A percentile compares a stretch with the other conserved stretches of the same genome.
Evolutionary conservation across 768 basidiomycete species (phyloP).

Genomic region (Mycena indigotica): DNA sequence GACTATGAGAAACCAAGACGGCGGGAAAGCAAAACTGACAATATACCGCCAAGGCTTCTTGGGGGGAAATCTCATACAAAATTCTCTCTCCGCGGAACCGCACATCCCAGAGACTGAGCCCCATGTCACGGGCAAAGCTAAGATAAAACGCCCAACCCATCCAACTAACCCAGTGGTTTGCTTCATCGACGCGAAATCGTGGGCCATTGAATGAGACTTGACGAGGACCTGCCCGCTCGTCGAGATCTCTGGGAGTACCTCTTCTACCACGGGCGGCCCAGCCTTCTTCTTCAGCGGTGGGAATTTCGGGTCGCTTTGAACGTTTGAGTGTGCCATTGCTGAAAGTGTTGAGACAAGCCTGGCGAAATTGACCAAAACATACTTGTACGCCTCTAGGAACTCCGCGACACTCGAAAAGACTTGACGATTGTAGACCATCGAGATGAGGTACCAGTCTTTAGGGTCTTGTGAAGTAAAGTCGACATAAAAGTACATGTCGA

Average conservation of each 20-base stretch:
- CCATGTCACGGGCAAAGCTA: constrained; percentile 70
- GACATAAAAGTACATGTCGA: constrained; percentile 59
- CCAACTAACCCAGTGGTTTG: constrained; percentile 61
- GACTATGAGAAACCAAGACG: background rate
- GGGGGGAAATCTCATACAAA: constrained; percentile 62
- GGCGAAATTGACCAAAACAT: background rate
- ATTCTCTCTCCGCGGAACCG: constrained; percentile 59
- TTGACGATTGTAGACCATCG: constrained; percentile 65
- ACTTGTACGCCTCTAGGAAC: constrained; percentile 53
- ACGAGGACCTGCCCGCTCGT: constrained; percentile 65
- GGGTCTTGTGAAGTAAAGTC: constrained; percentile 58
- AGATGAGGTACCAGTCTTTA: constrained; percentile 49
- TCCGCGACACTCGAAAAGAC: constrained; percentile 49
- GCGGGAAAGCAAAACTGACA: constrained; percentile 32
- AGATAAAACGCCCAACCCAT: constrained; percentile 67
- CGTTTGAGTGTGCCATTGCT: constrained; percentile 53
- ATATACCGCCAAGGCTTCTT: constrained; percentile 66
- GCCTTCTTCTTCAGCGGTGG: constrained; percentile 36
- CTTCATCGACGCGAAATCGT: constrained; percentile 56
- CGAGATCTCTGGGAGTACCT: constrained; percentile 51
- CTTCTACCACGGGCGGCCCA: constrained; percentile 52
- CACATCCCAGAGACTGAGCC: constrained; percentile 61
- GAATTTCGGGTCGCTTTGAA: constrained; percentile 32
- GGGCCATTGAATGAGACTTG: constrained; percentile 61
- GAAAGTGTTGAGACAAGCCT: background rate